Evolutionary conservation across 176 grass and related monocot species (phyloP).

Genomic region (Luzula sylvatica): DNA sequence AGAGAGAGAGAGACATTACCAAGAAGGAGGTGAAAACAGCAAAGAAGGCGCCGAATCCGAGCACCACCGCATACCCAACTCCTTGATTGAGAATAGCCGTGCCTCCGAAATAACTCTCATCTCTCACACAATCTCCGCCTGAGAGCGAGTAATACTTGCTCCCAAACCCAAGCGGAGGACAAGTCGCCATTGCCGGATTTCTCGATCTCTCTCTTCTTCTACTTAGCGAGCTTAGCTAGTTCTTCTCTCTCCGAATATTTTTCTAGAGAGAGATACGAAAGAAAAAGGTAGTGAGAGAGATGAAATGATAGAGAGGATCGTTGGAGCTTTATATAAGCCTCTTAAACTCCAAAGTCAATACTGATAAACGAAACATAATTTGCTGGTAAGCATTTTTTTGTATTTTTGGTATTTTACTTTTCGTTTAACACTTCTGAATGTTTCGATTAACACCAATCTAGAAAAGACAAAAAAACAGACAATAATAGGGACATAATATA

Average conservation of each 20-base stretch:
- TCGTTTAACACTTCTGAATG: too few species aligned
- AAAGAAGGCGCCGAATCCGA: conserved; percentile 80
- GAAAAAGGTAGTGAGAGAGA: conserved; percentile 1
- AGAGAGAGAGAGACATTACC: conserved; percentile 1
- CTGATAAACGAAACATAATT: too few species aligned
- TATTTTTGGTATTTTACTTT: too few species aligned
- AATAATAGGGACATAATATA: too few species aligned
- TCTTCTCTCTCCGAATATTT: neutral
- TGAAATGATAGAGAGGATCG: conserved; percentile 4
- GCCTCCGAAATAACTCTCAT: conserved; percentile 48
- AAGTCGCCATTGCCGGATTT: conserved; percentile 25
- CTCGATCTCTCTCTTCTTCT: conserved; percentile 7
- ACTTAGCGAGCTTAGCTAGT: too few species aligned
- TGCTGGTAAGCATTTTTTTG: too few species aligned
- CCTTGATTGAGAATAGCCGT: conserved; percentile 44
- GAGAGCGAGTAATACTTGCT: conserved; percentile 55
- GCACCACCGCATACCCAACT: conserved; percentile 58
- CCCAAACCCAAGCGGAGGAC: conserved; percentile 39
- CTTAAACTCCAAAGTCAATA: neutral
- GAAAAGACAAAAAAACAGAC: too few species aligned
- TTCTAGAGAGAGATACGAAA: too few species aligned
- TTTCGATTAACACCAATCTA: too few species aligned
- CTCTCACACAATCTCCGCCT: conserved; percentile 41
- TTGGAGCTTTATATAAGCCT: conserved; percentile 17
- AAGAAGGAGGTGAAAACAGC: conserved; percentile 53